phyloP scores from a whole-genome alignment of 352 stramenopile genomes.

The Phytopythium montanum region DNA sequence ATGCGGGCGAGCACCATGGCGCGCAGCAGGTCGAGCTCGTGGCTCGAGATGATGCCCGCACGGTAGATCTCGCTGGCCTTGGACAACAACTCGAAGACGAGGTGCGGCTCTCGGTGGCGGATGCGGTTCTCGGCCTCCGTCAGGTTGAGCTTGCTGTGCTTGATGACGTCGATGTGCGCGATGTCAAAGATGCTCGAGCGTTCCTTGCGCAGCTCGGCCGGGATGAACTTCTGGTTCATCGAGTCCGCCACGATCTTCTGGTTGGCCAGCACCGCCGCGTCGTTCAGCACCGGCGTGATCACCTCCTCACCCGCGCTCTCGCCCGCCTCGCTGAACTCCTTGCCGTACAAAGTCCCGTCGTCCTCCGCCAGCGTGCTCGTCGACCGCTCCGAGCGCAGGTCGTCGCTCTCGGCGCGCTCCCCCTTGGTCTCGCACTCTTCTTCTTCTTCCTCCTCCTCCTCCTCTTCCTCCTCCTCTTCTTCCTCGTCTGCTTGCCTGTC shows the following conservation, averaged over 20 bases:
- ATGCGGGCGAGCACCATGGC: conserved; percentile 79
- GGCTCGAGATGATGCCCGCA: conserved; percentile 70
- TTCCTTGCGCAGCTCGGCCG: conserved; percentile 52
- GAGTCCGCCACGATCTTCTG: conserved; percentile 77
- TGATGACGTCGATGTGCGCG: conserved; percentile 80
- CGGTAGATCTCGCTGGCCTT: conserved; percentile 86
- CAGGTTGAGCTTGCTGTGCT: conserved; percentile 77
- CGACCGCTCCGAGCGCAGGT: conserved; percentile 56
- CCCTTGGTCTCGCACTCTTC: conserved; percentile 46
- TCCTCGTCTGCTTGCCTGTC: conserved; percentile 14
- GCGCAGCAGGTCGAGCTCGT: conserved; percentile 72
- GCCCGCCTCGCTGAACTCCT: conserved; percentile 58
- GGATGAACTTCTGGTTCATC: conserved; percentile 83
- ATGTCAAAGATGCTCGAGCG: conserved; percentile 59
- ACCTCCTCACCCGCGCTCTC: conserved; percentile 53
- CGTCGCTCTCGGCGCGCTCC: conserved; percentile 15
- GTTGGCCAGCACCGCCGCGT: conserved; percentile 51
- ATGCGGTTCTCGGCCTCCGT: conserved; percentile 81
- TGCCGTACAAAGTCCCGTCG: conserved; percentile 80
- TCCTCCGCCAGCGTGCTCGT: conserved; percentile 66
- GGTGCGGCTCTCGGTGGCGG: conserved; percentile 74
- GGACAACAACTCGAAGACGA: conserved; percentile 76
- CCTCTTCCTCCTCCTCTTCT: conserved; percentile 35
- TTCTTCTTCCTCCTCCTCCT: conserved; percentile 41
- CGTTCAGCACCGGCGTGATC: conserved; percentile 49